phyloP scores from a whole-genome alignment of 805 yeast species.

The Candida succiphila region DNA sequence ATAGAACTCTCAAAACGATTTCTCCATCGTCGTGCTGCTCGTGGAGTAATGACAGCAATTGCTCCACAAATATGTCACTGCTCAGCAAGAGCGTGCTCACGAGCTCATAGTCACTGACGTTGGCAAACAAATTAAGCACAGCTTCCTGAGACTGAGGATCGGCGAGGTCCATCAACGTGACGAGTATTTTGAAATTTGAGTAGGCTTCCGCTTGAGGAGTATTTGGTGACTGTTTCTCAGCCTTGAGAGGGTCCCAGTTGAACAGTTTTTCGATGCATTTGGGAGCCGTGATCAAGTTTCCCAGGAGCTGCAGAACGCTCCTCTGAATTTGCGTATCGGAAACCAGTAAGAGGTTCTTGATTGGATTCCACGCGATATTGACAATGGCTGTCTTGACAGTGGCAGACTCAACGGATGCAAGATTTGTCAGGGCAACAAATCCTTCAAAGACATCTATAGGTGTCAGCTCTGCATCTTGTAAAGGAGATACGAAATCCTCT shows the following conservation, averaged over 20 bases:
- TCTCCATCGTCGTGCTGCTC: conserved; percentile 11
- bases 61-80: conserved; percentile 12
- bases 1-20: conserved; percentile 13
- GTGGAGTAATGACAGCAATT: conserved; percentile 7
- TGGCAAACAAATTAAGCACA: conserved; percentile 21
- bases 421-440: conserved; percentile 39
- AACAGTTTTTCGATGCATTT: conserved; percentile 44
- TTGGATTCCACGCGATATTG: conserved; percentile 22
- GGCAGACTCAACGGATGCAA: conserved; percentile 29
- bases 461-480: conserved; percentile 15
- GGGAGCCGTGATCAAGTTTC: conserved; percentile 31
- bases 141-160: conserved; percentile 30
- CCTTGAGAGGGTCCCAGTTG: conserved; percentile 39
- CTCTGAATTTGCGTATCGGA: conserved; percentile 31
- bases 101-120: conserved; percentile 16
- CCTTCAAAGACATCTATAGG: conserved; percentile 33
- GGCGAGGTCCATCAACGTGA: conserved; percentile 27
- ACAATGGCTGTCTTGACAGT: conserved; percentile 25
- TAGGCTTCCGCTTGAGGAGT: conserved; percentile 23
- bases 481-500: conserved; percentile 8
- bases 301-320: conserved; percentile 37
- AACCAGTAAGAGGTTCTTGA: conserved; percentile 25
- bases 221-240: conserved; percentile 12
- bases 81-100: conserved; percentile 10
- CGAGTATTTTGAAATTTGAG: conserved; percentile 30